A percentile compares a stretch with the other conserved stretches of the same genome.
These are phyloP conservation scores for Colletotrichum shisoi DNA, from an alignment of 2,329 filamentous ascomycete genomes.

Conservation along the genomic window DNA sequence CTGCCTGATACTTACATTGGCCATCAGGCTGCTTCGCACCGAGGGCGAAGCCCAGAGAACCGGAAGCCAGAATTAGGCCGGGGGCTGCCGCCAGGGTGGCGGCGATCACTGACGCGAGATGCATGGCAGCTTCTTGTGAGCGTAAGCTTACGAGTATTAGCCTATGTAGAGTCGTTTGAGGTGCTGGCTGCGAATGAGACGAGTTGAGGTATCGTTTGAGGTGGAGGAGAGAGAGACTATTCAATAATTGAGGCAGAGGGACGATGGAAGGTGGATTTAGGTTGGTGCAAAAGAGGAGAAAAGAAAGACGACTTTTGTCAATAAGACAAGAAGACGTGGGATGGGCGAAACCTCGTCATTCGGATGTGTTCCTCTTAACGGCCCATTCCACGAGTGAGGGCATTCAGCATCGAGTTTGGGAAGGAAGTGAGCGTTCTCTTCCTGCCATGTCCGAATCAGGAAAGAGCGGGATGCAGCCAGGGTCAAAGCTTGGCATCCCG, in stretches of 20 bases:
- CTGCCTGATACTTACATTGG: slow-evolving; percentile 66
- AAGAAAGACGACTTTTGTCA: neutral
- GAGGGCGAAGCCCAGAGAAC: slow-evolving; percentile 68
- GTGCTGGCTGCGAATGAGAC: neutral
- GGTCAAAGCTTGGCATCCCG: slow-evolving; percentile 24
- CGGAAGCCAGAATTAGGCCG: slow-evolving; percentile 52
- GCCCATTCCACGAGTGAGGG: slow-evolving; percentile 1
- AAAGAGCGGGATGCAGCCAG: slow-evolving; percentile 9
- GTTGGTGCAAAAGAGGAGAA: neutral
- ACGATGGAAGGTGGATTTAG: neutral
- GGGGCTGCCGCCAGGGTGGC: slow-evolving; percentile 40
- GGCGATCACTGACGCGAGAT: slow-evolving; percentile 7
- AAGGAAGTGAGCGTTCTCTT: slow-evolving; percentile 14
- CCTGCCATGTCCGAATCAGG: slow-evolving; percentile 3
- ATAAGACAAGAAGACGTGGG: neutral
- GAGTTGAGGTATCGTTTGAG: neutral
- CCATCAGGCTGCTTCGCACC: slow-evolving; percentile 69
- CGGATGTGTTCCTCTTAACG: neutral
- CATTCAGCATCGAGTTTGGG: neutral
- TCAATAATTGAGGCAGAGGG: neutral
- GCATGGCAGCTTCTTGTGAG: neutral
- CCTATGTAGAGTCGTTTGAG: neutral
- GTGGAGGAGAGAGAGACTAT: neutral
- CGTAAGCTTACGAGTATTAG: neutral
- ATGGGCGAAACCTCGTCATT: too few species aligned